Evolutionary conservation across 345 rosid genomes (phyloP).

Genomic region (Citrus cavaleriei): DNA sequence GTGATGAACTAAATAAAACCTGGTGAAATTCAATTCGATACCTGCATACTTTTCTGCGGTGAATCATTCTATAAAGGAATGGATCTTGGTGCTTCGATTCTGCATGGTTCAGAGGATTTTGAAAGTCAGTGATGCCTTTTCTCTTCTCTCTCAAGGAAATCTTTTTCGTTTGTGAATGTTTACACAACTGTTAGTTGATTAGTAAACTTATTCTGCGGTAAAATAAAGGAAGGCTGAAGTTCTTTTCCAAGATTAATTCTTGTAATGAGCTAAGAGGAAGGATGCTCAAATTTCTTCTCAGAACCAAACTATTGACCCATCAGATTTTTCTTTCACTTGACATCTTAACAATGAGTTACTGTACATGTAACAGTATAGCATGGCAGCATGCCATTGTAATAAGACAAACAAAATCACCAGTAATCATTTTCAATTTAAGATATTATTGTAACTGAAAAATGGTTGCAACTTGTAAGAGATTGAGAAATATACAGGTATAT

Average conservation of each 20-base stretch:
- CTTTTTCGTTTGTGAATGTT: background rate
- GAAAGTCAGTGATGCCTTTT: background rate
- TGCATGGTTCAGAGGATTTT: background rate
- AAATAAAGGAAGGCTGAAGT: too few relatives aligned
- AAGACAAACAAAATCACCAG: background rate
- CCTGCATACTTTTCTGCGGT: background rate
- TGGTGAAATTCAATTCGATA: background rate
- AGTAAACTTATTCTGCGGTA: too few relatives aligned
- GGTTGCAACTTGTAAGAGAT: too few relatives aligned
- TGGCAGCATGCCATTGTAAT: too few relatives aligned
- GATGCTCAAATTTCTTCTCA: background rate
- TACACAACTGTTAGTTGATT: background rate
- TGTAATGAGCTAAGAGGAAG: too few relatives aligned
- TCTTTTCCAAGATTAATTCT: background rate
- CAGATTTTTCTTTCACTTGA: too few relatives aligned
- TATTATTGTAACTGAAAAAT: background rate
- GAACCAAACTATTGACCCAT: background rate
- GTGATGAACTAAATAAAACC: background rate
- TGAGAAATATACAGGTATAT: background rate
- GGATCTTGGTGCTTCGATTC: background rate
- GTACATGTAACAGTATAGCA: too few relatives aligned
- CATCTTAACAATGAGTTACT: too few relatives aligned
- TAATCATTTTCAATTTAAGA: background rate
- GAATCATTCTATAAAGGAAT: background rate
- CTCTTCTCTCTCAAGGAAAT: background rate